Percentiles rank a stretch among this genome's conserved stretches.
These are phyloP conservation scores for Poa pratensis DNA, from an alignment of 176 grass and related monocot genomes.

Conservation along the genomic window DNA sequence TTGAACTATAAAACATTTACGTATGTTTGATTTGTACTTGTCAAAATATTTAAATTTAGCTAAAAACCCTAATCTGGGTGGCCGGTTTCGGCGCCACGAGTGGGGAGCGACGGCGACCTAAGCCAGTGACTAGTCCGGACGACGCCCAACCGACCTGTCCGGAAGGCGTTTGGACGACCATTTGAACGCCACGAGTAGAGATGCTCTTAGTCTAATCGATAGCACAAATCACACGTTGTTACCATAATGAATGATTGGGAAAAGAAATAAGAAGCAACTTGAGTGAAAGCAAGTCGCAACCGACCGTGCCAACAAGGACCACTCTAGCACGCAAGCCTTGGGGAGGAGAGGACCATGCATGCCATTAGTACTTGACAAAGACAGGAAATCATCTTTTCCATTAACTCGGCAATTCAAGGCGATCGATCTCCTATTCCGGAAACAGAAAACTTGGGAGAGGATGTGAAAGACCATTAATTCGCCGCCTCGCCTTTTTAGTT, in stretches of 20 bases:
- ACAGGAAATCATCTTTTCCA: constrained; percentile 36
- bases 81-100: too few relatives aligned
- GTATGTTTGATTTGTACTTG: too few relatives aligned
- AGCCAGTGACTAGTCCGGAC: too few relatives aligned
- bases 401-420: not conserved
- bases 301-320: constrained; percentile 22
- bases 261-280: not conserved
- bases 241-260: not conserved
- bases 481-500: not conserved
- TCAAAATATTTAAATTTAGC: too few relatives aligned
- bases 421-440: not conserved
- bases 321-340: not conserved
- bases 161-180: too few relatives aligned
- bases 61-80: too few relatives aligned
- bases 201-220: too few relatives aligned
- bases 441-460: not conserved
- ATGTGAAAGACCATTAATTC: not conserved
- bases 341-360: constrained; percentile 22
- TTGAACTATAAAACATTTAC: too few relatives aligned
- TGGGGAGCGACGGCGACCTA: too few relatives aligned
- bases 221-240: not conserved
- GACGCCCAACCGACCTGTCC: too few relatives aligned
- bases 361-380: constrained; percentile 6
- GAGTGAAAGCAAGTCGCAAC: constrained; percentile 41
- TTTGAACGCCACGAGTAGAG: too few relatives aligned